Percentiles rank a stretch among this genome's conserved stretches.
These are phyloP conservation scores for Diplogelasinospora grovesii DNA, from an alignment of 495 filamentous ascomycete genomes.

Conservation along the genomic window DNA sequence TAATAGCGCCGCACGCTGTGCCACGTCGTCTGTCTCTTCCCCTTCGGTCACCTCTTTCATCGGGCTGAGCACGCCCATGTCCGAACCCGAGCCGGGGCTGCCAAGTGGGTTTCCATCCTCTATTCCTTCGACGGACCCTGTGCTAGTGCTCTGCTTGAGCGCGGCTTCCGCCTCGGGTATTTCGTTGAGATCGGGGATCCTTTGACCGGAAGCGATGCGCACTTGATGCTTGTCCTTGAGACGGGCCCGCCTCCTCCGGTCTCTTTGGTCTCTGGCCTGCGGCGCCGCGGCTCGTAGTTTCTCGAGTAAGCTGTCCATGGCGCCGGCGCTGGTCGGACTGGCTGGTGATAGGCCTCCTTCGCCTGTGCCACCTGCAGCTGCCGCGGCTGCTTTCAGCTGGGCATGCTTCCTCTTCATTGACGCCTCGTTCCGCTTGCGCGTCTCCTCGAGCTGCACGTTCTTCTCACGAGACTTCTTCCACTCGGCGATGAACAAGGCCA, in stretches of 20 bases:
- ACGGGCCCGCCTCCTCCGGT: slow-evolving; percentile 77
- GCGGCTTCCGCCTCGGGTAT: slow-evolving; percentile 40
- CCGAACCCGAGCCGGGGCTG: slow-evolving; percentile 11
- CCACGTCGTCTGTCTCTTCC: slow-evolving; percentile 65
- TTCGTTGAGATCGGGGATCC: slow-evolving; percentile 63
- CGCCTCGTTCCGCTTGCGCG: slow-evolving; percentile 73
- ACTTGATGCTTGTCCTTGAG: slow-evolving; percentile 88
- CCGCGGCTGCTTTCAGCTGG: slow-evolving; percentile 55
- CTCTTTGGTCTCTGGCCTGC: slow-evolving; percentile 77
- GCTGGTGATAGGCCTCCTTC: slow-evolving; percentile 37
- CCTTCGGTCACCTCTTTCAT: slow-evolving; percentile 33
- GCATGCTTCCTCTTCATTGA: slow-evolving; percentile 83
- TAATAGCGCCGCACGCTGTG: slow-evolving; percentile 73
- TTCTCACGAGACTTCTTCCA: slow-evolving; percentile 96
- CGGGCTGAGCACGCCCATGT: slow-evolving; percentile 22
- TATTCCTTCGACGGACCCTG: slow-evolving; percentile 14
- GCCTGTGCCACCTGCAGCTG: too few relatives aligned
- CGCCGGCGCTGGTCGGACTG: slow-evolving; percentile 75
- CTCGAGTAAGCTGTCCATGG: slow-evolving; percentile 95
- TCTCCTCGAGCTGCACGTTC: slow-evolving; percentile 80
- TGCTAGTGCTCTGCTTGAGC: slow-evolving; percentile 14
- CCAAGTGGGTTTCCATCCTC: slow-evolving; percentile 35
- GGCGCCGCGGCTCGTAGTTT: slow-evolving; percentile 92
- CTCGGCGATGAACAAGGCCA: slow-evolving; percentile 84
- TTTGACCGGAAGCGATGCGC: slow-evolving; percentile 80